Conservation (phyloP, 140 eudicot species). For the Cichorium intybus region DNA sequence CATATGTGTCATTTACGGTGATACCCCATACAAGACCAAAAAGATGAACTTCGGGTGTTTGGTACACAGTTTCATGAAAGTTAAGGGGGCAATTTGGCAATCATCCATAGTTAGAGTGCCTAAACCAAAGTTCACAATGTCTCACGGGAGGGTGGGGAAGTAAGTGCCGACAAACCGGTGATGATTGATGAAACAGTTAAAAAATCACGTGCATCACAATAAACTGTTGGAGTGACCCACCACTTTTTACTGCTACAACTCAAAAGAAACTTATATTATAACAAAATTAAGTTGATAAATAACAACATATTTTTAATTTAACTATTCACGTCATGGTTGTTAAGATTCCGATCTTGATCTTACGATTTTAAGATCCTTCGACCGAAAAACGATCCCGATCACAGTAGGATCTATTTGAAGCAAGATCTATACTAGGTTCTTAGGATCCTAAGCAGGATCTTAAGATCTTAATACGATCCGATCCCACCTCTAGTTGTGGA, state of each 20-base stretch:
- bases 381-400: too few relatives aligned
- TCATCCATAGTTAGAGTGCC: background rate
- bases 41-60: background rate
- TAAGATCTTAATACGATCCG: too few relatives aligned
- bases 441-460: too few relatives aligned
- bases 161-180: conserved; percentile 13
- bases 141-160: conserved; percentile 2
- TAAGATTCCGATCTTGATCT: too few relatives aligned
- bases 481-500: too few relatives aligned
- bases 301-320: too few relatives aligned
- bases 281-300: too few relatives aligned
- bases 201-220: conserved; percentile 11
- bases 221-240: background rate
- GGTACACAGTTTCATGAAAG: background rate
- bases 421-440: too few relatives aligned
- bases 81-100: background rate
- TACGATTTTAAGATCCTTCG: too few relatives aligned
- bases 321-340: too few relatives aligned
- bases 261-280: background rate
- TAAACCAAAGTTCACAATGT: background rate
- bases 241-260: background rate
- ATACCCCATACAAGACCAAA: background rate
- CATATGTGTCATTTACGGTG: background rate
- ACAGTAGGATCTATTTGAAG: too few relatives aligned
- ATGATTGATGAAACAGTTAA: conserved; percentile 15